Conservation (phyloP, 768 basidiomycete genomes). For the Rhodotorula toruloides region DNA sequence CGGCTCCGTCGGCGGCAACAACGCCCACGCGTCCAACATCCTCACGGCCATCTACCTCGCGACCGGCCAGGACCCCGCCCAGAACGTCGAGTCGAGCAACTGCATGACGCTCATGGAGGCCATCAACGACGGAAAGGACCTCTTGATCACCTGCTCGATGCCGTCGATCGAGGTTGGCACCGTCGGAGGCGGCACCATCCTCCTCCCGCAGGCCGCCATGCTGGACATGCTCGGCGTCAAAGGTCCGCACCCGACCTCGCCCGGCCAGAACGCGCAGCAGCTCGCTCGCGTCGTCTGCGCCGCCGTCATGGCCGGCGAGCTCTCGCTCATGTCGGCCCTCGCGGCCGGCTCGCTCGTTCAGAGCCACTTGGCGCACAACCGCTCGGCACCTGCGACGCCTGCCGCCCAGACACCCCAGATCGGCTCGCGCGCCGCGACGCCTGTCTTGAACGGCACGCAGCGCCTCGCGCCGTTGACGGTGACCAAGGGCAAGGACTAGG, state of each 20-base stretch:
- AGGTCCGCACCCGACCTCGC: constrained; percentile 78
- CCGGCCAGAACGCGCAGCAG: constrained; percentile 81
- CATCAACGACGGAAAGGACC: constrained; percentile 79
- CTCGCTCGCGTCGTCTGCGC: constrained; percentile 86
- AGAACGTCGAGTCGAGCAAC: constrained; percentile 97
- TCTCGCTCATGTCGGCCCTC: constrained; percentile 82
- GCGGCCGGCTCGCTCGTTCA: constrained; percentile 91
- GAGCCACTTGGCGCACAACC: constrained; percentile 62
- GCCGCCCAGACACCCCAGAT: constrained; percentile 4
- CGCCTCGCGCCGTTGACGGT: neutral
- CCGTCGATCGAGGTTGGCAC: constrained; percentile 99
- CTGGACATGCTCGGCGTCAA: constrained; percentile 89
- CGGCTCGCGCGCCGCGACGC: neutral
- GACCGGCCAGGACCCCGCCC: constrained; percentile 96
- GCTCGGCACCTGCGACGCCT: constrained; percentile 50
- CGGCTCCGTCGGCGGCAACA: constrained; percentile 94
- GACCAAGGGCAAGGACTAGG: neutral
- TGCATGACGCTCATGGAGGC: constrained; percentile 99
- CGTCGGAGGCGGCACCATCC: constrained; percentile 88
- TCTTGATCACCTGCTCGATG: constrained; percentile 91
- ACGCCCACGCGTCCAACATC: constrained; percentile 97
- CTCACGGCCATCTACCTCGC: constrained; percentile 91
- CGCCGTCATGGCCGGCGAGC: constrained; percentile 94
- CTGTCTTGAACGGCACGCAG: neutral
- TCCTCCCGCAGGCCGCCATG: constrained; percentile 80